Evolutionary conservation across 371 early-diverging fungal genomes (phyloP), one percentile per base, ranked within the genome.

Genomic region (Basidiobolus meristosporus): DNA sequence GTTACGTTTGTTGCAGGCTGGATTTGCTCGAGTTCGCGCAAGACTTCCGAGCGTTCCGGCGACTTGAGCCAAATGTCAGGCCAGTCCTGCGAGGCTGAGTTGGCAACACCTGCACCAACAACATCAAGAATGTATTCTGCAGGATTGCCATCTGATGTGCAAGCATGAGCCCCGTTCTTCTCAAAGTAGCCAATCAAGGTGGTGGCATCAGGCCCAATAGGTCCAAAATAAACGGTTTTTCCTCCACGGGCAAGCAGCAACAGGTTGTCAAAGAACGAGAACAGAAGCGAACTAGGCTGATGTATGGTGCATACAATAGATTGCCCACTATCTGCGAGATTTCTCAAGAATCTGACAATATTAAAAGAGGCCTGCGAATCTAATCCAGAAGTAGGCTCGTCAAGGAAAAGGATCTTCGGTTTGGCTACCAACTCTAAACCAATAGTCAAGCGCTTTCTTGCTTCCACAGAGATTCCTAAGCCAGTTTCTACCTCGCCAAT

Each of bases 251-350:
- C 82, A 31, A 85, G 59, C 7, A 88, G 60, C 14, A 85, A 50
- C 37, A 88, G 53, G 26, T 77, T 66, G 49, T 88, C 85, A 54
- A 85, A 88, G 47, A 73, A 65, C 47, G 72, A 72, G 55, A 85
- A 85, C 29, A 88, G 63, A 41, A 74, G 56, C 19, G 81, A 70
- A 1, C 77, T 74, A 23, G 89, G 89, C 52, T 85, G 89, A 56
- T 88, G 89, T 40, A 86, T 85, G 9, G 88, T 81, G 60, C 81
- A 81, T 11, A 76, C 52, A 18, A 75, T 60, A 5, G 73, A 65
- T 55, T 69, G 70, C 17, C 77, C 75, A 19, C 63, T 62, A 40
- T 63, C 68, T 17, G 82, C 70, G 42, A 84, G 59, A 35, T 76
- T 73, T 49, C 71, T 70, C 44, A 83, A 65, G 48, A 81, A 62